Conservation (phyloP, 768 basidiomycete species). For the Clavulina sp. region DNA sequence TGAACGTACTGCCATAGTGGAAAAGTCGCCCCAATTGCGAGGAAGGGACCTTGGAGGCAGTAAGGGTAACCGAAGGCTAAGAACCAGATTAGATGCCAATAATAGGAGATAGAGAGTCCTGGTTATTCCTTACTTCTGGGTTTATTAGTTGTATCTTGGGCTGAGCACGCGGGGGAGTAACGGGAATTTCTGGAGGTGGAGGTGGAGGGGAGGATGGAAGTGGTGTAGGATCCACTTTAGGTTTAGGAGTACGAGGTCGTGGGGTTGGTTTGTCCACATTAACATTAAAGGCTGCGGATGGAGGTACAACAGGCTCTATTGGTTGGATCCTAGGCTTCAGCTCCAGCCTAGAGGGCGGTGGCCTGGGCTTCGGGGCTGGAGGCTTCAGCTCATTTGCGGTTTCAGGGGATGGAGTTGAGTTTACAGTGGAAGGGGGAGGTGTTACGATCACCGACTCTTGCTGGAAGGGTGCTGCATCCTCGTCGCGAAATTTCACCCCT, state of each 20-base stretch:
- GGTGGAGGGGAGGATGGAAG: background rate
- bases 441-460: background rate
- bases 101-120: background rate
- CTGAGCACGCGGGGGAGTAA: background rate
- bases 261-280: too few species aligned
- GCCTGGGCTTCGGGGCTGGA: background rate
- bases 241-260: too few species aligned
- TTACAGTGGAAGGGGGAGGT: background rate
- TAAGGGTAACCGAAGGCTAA: conserved; percentile 19
- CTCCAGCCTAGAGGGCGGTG: too few species aligned
- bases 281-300: too few species aligned
- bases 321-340: too few species aligned
- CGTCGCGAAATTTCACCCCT: background rate
- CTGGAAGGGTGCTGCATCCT: background rate
- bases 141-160: background rate
- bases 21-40: conserved; percentile 78
- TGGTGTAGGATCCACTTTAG: background rate
- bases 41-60: conserved; percentile 73
- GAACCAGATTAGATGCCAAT: background rate
- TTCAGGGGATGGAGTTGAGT: background rate
- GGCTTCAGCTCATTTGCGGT: background rate
- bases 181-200: background rate
- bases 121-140: background rate
- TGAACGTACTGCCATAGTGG: conserved; percentile 70
- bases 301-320: too few species aligned